Percentiles rank a stretch among this genome's conserved stretches.
phyloP scores from a whole-genome alignment of 225 moss, liverwort and hornwort genomes.

The Marchantia paleacea region DNA sequence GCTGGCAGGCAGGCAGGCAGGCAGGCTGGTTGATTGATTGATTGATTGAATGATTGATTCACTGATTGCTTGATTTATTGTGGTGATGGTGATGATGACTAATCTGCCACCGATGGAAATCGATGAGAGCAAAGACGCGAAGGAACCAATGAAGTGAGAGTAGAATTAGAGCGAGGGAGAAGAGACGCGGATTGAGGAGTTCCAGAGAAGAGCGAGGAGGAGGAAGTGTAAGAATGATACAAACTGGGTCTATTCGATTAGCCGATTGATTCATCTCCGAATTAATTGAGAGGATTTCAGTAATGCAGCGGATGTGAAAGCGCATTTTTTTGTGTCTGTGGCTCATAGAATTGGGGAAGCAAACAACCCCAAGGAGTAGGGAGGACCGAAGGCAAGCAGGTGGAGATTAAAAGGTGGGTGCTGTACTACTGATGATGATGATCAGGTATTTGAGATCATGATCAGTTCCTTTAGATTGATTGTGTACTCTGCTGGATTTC shows the following conservation, averaged over 20 bases:
- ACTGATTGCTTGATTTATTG: neutral
- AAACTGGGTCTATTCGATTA: neutral
- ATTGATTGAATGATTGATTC: neutral
- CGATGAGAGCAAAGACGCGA: neutral
- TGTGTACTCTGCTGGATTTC: neutral
- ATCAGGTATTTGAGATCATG: conserved; percentile 8
- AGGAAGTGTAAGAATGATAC: neutral
- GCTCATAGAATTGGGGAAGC: neutral
- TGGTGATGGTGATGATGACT: neutral
- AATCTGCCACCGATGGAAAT: neutral
- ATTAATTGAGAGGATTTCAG: neutral
- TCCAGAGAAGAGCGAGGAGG: neutral
- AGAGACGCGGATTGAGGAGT: neutral
- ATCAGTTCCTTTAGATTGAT: conserved; percentile 7
- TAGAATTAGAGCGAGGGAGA: neutral
- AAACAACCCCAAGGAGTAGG: neutral
- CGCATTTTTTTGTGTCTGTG: neutral
- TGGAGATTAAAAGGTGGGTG: neutral
- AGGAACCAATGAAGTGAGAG: neutral
- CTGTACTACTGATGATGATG: neutral
- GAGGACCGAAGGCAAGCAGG: neutral
- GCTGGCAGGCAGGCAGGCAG: too few species aligned
- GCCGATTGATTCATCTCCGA: neutral
- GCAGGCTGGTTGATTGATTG: neutral
- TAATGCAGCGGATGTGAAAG: conserved; percentile 3